Base-by-base conservation (phyloP, 306 rosid genomes). In the Pyrus communis region DNA sequence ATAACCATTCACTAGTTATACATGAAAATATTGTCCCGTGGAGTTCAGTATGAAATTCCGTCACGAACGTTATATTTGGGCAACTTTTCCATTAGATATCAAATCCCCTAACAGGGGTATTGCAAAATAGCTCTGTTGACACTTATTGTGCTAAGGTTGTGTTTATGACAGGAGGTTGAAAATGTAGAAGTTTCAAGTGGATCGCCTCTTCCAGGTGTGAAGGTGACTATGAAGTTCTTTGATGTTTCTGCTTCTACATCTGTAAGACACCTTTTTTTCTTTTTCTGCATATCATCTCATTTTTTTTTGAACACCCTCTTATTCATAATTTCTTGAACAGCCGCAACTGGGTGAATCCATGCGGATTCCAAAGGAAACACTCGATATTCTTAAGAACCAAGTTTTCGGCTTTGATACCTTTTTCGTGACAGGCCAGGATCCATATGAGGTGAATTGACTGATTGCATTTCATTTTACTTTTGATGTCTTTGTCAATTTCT, bases 171-270 rank as follows among this genome's bases (percentile, higher is more conserved):
- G 99, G 84, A 84, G 61, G 69, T 67, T 79, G 92, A 89, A 76
- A 87, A 62, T 60, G 69, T 78, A 64, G 93, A 92, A 86, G 93
- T 96, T 82, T 83, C 96, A 45, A 92, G 92, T 71, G 99, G 99
- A 80, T 96, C 99, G 38, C 98, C 99, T 64, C 98, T 95, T 81
- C 99, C 99, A 83, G 99, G 97, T 84, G 91, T 92, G 87, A 91
- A 96, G 99, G 99, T 92, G 93, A 90, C 83, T 90, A 71, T 70
- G 71, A 61, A 76, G 73, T 70, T 75, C 76, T 74, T 71, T 68
- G 71, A 17, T 59, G 30, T 85, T 81, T 77, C 65, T 52, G n/a
- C n/a, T n/a, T n/a, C n/a, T n/a, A n/a, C n/a, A n/a, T 77, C 13
- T 74, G 51, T 43, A 35, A 38, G 51, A 80, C 74, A 66, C 75